phyloP scores from a whole-genome alignment of 169 alveolate species.

The Prorocentrum cordatum region DNA sequence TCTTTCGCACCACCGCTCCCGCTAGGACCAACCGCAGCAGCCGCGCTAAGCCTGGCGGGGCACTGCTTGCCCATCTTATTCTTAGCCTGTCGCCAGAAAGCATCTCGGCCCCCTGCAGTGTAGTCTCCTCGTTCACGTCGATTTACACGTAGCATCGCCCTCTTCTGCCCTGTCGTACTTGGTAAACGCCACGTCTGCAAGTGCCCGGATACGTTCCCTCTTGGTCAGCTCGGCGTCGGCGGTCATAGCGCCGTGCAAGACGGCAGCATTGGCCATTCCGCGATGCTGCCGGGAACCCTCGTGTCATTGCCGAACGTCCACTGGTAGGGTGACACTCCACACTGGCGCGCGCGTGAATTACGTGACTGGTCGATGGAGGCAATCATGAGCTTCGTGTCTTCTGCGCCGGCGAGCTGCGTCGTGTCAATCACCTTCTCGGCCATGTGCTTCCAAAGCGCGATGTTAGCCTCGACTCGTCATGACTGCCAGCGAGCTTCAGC shows the following conservation, averaged over 20 bases:
- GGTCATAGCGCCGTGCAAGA: background rate
- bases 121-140: background rate
- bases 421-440: background rate
- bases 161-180: background rate
- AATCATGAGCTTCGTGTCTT: background rate
- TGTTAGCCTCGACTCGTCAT: background rate
- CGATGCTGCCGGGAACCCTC: background rate
- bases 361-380: background rate
- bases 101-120: background rate
- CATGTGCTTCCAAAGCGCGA: background rate
- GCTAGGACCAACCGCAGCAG: background rate
- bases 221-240: background rate
- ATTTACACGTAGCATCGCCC: background rate
- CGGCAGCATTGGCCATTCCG: background rate
- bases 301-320: constrained; percentile 1
- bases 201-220: background rate
- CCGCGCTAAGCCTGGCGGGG: background rate
- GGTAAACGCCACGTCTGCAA: background rate
- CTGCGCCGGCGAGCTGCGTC: background rate
- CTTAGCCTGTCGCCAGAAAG: constrained; percentile 17
- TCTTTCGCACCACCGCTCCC: background rate
- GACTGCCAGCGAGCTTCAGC: constrained; percentile 23
- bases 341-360: background rate
- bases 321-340: background rate
- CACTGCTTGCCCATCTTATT: background rate